phyloP scores from a whole-genome alignment of 169 alveolate species.

The Plasmodium reichenowi region DNA sequence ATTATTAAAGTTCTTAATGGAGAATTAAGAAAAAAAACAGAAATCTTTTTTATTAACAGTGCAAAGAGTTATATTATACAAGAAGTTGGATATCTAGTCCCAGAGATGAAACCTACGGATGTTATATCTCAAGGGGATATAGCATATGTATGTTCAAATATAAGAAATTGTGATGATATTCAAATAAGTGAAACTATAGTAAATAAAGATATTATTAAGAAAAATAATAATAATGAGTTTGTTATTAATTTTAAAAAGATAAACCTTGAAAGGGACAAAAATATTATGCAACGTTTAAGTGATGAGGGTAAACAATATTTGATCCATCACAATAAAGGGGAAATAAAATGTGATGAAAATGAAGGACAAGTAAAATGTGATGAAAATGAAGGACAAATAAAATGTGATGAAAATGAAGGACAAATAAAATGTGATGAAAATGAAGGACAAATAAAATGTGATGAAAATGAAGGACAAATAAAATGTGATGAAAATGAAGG shows the following conservation, averaged over 20 bases:
- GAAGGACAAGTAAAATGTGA: no score
- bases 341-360: not conserved
- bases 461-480: no score
- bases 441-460: no score
- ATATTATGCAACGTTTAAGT: not conserved
- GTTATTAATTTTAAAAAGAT: conserved; percentile 38
- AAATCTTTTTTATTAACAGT: conserved; percentile 79
- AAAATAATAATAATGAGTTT: conserved; percentile 16
- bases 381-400: no score
- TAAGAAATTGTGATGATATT: conserved; percentile 60
- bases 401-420: no score
- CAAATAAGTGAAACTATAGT: conserved; percentile 37
- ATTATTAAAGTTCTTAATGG: conserved; percentile 87
- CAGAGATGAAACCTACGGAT: conserved; percentile 79
- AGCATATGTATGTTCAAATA: conserved; percentile 59
- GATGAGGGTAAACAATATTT: not conserved
- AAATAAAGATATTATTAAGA: conserved; percentile 15
- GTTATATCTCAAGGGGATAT: conserved; percentile 74
- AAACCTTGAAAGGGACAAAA: not conserved
- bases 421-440: no score
- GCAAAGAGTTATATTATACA: conserved; percentile 74
- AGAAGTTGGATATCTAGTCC: conserved; percentile 84
- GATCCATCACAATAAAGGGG: not conserved
- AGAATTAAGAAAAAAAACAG: conserved; percentile 77
- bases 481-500: no score